Evolutionary conservation across 768 basidiomycete genomes (phyloP).

Genomic region (Phylloporus sp.): DNA sequence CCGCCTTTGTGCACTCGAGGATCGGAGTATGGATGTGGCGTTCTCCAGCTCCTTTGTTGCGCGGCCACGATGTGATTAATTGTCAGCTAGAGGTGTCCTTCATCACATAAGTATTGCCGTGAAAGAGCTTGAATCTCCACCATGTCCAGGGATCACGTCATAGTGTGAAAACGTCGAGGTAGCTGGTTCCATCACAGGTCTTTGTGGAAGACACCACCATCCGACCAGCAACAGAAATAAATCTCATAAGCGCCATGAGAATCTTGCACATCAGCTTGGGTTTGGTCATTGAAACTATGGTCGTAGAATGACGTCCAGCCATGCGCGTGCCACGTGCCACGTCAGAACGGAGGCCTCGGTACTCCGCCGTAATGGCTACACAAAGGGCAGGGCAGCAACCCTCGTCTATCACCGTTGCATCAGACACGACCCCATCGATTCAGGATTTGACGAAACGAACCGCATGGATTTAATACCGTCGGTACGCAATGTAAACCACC

Average conservation of each 20-base stretch:
- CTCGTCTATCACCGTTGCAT: conserved; percentile 19
- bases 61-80: not conserved
- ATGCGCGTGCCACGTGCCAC: not conserved
- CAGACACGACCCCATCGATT: conserved; percentile 4
- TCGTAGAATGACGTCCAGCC: not conserved
- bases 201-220: not conserved
- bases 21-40: not conserved
- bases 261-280: not conserved
- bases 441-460: not conserved
- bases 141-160: not conserved
- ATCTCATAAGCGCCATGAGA: not conserved
- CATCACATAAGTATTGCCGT: not conserved
- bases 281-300: not conserved
- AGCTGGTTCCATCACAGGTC: not conserved
- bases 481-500: conserved; percentile 3
- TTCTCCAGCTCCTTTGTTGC: conserved; percentile 5
- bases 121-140: not conserved
- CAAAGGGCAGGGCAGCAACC: not conserved
- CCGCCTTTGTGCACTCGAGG: conserved; percentile 15
- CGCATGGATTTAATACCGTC: conserved; percentile 4
- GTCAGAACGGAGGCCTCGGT: not conserved
- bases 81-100: not conserved
- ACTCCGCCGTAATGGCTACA: conserved; percentile 5
- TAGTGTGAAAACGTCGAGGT: not conserved
- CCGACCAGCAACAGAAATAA: not conserved